These are phyloP conservation scores for Diutina neorugosa DNA, from an alignment of 1,139 yeast species.

Conservation along the genomic window DNA sequence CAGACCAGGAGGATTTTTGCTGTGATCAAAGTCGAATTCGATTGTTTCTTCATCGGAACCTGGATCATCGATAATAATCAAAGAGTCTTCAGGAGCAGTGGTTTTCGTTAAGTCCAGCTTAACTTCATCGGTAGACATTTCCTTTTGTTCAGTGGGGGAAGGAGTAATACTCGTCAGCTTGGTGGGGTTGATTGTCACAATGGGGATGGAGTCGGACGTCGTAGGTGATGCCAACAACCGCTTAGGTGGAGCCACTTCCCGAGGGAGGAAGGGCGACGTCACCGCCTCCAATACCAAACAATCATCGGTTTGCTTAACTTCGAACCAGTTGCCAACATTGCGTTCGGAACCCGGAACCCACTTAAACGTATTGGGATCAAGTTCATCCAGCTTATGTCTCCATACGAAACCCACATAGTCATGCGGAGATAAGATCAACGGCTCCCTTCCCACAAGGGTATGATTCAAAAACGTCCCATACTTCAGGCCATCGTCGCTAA, in stretches of 20 bases:
- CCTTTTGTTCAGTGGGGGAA: background rate
- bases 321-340: background rate
- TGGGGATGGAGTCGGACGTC: too few species aligned
- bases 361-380: background rate
- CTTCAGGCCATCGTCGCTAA: slow-evolving; percentile 23
- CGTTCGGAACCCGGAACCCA: background rate
- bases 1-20: too few species aligned
- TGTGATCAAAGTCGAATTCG: too few species aligned
- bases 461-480: slow-evolving; percentile 29
- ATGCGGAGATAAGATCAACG: slow-evolving; percentile 11
- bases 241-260: background rate
- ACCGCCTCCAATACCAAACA: background rate
- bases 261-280: background rate
- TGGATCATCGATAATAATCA: background rate
- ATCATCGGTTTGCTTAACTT: background rate
- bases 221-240: too few species aligned
- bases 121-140: background rate
- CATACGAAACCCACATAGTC: slow-evolving; percentile 12
- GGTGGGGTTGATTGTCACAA: background rate
- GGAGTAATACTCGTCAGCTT: background rate
- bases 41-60: too few species aligned
- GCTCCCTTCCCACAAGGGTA: slow-evolving; percentile 14
- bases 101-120: background rate
- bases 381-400: slow-evolving; percentile 1
- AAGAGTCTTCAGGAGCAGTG: background rate